A percentile compares a stretch with the other conserved stretches of the same genome.
Evolutionary conservation across 176 grass and related monocot genomes (phyloP).

Genomic region (Oryza officinalis): DNA sequence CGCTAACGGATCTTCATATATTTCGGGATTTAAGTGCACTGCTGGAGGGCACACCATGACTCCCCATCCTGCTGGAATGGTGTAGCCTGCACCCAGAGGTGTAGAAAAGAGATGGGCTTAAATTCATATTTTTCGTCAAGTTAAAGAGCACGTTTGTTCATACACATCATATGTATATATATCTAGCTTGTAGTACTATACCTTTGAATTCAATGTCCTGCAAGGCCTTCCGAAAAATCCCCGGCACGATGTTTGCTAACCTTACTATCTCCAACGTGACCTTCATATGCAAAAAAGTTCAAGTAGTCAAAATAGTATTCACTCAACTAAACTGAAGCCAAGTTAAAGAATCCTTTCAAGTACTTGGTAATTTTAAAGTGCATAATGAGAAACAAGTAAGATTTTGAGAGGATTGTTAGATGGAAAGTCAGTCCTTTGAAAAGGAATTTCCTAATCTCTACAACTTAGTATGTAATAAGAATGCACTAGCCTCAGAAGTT

Average conservation of each 20-base stretch:
- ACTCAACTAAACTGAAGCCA: too few relatives aligned
- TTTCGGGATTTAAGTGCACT: conserved; percentile 75
- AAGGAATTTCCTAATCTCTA: too few relatives aligned
- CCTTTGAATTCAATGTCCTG: conserved; percentile 79
- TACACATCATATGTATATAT: neutral
- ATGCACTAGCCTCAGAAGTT: too few relatives aligned
- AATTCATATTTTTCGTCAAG: neutral
- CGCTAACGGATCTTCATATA: conserved; percentile 71
- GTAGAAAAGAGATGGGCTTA: neutral
- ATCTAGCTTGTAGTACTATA: conserved; percentile 11
- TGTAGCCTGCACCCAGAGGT: conserved; percentile 56
- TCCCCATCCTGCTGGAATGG: conserved; percentile 83
- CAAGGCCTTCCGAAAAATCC: conserved; percentile 74
- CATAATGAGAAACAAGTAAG: too few relatives aligned
- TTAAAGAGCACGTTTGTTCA: neutral
- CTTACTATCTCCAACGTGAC: conserved; percentile 62
- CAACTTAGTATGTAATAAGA: too few relatives aligned
- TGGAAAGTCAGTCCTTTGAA: too few relatives aligned
- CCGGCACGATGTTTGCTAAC: conserved; percentile 82
- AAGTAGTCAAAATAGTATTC: neutral
- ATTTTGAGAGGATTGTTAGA: too few relatives aligned
- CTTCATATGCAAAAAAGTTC: conserved; percentile 30
- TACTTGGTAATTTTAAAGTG: too few relatives aligned
- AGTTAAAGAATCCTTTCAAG: too few relatives aligned
- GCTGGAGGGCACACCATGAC: conserved; percentile 85